phyloP scores from a whole-genome alignment of 2,329 filamentous ascomycete genomes.

The Talaromyces funiculosus region DNA sequence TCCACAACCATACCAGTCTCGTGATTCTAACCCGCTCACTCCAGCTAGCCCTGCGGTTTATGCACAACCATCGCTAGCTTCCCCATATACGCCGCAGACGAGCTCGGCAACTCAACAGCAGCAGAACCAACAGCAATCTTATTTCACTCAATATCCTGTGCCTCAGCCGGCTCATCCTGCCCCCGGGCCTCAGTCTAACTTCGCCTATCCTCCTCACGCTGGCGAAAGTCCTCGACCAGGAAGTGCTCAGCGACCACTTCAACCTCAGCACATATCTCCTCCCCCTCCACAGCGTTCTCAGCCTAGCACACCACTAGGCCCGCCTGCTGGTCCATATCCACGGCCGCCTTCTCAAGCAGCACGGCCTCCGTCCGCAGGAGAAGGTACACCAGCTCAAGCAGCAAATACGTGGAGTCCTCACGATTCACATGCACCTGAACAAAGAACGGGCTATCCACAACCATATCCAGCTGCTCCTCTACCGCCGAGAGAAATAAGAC shows the following conservation, averaged over 20 bases:
- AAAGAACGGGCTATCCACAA: conserved; percentile 26
- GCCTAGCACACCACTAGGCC: conserved; percentile 46
- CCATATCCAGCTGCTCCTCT: conserved; percentile 23
- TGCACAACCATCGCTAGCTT: conserved; percentile 28
- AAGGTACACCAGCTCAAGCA: conserved; percentile 25
- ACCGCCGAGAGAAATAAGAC: conserved; percentile 39
- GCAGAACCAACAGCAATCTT: conserved; percentile 30
- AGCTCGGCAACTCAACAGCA: conserved; percentile 24
- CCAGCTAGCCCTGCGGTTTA: conserved; percentile 22
- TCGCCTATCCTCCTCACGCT: conserved; percentile 29
- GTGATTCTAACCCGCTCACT: conserved; percentile 30
- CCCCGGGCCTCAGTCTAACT: conserved; percentile 29
- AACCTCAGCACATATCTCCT: conserved; percentile 33
- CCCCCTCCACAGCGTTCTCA: conserved; percentile 37
- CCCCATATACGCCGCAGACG: conserved; percentile 36
- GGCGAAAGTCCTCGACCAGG: conserved; percentile 33
- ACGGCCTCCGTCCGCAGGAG: conserved; percentile 35
- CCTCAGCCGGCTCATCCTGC: conserved; percentile 38
- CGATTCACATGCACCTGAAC: conserved; percentile 26
- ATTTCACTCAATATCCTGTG: conserved; percentile 33
- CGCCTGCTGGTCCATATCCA: conserved; percentile 31
- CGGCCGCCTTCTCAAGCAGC: conserved; percentile 32
- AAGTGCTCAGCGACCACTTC: conserved; percentile 25
- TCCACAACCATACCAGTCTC: conserved; percentile 27
- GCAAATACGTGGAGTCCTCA: conserved; percentile 30